phyloP scores from a whole-genome alignment of 495 filamentous ascomycete species.

The Penicillium nucicola region DNA sequence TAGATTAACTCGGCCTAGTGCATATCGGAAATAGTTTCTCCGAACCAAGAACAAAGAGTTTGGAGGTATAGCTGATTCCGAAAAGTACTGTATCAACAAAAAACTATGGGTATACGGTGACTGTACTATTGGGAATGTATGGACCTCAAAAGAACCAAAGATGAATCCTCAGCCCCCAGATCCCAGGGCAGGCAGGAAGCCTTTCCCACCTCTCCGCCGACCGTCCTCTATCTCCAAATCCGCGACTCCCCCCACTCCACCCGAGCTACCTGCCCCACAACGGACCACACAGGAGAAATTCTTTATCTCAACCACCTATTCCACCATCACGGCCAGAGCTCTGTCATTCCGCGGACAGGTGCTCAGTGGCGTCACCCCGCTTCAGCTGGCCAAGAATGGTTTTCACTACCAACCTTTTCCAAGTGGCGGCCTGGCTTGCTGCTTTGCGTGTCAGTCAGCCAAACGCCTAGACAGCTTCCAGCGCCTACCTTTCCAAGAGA shows the following conservation, averaged over 20 bases:
- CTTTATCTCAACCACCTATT: too few relatives aligned
- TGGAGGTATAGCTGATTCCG: conserved; percentile 5
- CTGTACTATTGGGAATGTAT: too few relatives aligned
- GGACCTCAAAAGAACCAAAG: too few relatives aligned
- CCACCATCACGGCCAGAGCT: background rate
- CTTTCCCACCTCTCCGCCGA: too few relatives aligned
- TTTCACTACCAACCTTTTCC: background rate
- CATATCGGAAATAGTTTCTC: background rate
- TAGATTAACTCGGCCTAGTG: too few relatives aligned
- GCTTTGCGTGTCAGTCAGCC: conserved; percentile 7
- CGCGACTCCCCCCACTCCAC: too few relatives aligned
- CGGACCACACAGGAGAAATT: too few relatives aligned
- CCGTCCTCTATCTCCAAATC: too few relatives aligned
- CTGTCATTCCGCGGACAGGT: background rate
- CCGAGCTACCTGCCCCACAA: too few relatives aligned
- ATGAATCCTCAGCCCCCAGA: too few relatives aligned
- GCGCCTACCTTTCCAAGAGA: conserved; percentile 1
- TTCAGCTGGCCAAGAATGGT: conserved; percentile 1
- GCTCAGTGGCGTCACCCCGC: background rate
- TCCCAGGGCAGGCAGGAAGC: too few relatives aligned
- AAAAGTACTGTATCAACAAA: conserved; percentile 4
- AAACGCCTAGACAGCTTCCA: conserved; percentile 1
- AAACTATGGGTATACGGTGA: too few relatives aligned
- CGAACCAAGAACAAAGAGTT: conserved; percentile 5
- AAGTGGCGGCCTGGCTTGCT: background rate